Base-by-base conservation (phyloP, 768 basidiomycete genomes). In the Daedaleopsis sinensis region DNA sequence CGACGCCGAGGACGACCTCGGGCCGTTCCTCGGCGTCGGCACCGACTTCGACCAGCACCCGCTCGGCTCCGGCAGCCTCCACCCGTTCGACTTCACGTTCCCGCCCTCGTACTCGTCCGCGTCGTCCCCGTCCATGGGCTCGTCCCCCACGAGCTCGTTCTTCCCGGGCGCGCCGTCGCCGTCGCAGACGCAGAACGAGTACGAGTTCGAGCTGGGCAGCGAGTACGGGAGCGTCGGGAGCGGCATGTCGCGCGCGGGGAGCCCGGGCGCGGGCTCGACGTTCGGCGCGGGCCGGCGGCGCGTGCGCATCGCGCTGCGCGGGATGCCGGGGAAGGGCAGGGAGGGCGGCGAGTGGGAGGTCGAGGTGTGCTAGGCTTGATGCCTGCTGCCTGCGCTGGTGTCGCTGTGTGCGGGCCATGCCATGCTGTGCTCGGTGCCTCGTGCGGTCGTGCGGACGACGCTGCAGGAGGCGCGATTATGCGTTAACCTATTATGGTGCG, bases 261-360 rank as follows among this genome's bases (percentile, higher is more conserved):
- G 61, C 52, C 55, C 65, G 70, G 61, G 64, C 10, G 63, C 58
- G 44, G 58, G 62, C 43, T 55, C 54, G 39, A 54, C 21, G 16
- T 24, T 42, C 9, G 61, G 55, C 43, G 16, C 51, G 1, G 71
- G 75, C 43, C 82, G 79, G 67, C 81, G 84, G 42, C 81, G 88
- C 42, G 86, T 88, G 63, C 81, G 86, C 64, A 86, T 89, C 52
- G 85, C 88, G 32, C 75, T 90, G 63, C 88, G 85, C 74, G 85
- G 82, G 67, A 75, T 86, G 74, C 87, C 88, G 0, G 78, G 78
- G 21, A 74, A 80, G 35, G 87, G 86, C 49, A 81, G 82, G 63
- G 86, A 88, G 71, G 87, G 87, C 50, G 89, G 88, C 62, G 89
- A 90, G 76, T 90, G 89, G 89, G 89, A 91, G 72, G 87, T 91